Percentiles rank a stretch among this genome's conserved stretches.
phyloP scores from a whole-genome alignment of 306 rosid species.

The Inga laurina region DNA sequence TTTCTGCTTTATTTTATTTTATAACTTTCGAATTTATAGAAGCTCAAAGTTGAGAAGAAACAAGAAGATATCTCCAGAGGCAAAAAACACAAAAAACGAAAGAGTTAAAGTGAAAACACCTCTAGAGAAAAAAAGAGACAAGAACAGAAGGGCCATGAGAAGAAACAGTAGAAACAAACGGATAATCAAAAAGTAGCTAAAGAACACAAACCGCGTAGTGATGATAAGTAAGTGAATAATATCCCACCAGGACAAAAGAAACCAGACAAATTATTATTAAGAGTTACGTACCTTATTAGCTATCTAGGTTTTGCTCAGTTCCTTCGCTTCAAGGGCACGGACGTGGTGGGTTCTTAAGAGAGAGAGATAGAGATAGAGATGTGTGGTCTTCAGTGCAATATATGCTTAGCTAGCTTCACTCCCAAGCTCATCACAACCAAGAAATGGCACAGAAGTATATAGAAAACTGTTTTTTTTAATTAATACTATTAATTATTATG shows the following conservation, averaged over 20 bases:
- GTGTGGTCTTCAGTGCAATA: constrained; percentile 55
- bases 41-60: not conserved
- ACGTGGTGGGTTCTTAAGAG: constrained; percentile 44
- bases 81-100: not conserved
- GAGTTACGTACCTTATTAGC: not conserved
- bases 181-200: not conserved
- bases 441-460: constrained; percentile 90
- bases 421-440: constrained; percentile 54
- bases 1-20: not conserved
- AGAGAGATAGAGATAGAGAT: constrained; percentile 31
- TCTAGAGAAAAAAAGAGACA: not conserved
- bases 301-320: constrained; percentile 25
- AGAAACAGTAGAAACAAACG: not conserved
- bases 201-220: constrained; percentile 47
- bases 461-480: constrained; percentile 12
- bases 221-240: constrained; percentile 16
- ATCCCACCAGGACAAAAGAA: constrained; percentile 37
- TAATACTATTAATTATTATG: not conserved
- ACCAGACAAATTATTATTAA: constrained; percentile 33
- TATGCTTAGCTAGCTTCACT: constrained; percentile 37
- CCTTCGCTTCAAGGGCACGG: constrained; percentile 97
- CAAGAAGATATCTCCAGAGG: not conserved
- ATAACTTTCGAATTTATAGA: not conserved
- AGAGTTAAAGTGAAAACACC: not conserved
- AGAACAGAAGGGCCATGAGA: not conserved